Evolutionary conservation across 208 protist genomes (phyloP).

Genomic region (Trypanosomatidae sp.): DNA sequence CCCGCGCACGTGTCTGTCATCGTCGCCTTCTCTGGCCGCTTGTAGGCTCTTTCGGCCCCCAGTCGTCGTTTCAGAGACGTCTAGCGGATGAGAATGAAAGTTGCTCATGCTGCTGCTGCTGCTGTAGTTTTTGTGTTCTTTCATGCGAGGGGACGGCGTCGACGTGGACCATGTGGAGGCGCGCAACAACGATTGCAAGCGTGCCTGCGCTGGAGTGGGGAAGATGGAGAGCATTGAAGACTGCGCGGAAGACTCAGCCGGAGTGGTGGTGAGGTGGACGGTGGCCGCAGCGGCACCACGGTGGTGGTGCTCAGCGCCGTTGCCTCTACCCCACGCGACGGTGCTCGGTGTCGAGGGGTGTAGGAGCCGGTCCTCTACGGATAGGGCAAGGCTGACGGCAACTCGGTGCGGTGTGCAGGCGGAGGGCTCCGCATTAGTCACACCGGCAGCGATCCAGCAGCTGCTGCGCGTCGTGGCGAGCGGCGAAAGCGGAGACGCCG

Average conservation of each 20-base stretch:
- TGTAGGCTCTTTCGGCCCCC: background rate
- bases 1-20: background rate
- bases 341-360: constrained; percentile 21
- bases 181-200: constrained; percentile 23
- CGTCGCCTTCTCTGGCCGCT: background rate
- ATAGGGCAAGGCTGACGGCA: constrained; percentile 10
- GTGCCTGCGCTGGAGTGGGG: constrained; percentile 23
- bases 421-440: background rate
- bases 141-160: background rate
- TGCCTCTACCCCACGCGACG: constrained; percentile 10
- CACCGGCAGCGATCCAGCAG: background rate
- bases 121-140: background rate
- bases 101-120: background rate
- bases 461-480: background rate
- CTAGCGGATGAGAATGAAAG: background rate
- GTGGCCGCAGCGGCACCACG: background rate
- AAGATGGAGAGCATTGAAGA: constrained; percentile 17
- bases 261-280: background rate
- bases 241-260: background rate
- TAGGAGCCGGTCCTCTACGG: constrained; percentile 12
- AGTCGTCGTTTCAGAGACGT: background rate
- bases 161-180: constrained; percentile 18
- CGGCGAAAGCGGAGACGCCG: background rate
- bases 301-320: background rate
- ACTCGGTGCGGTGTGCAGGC: constrained; percentile 8